phyloP scores from a whole-genome alignment of 2,329 filamentous ascomycete genomes.

The Cladophialophora bantiana region DNA sequence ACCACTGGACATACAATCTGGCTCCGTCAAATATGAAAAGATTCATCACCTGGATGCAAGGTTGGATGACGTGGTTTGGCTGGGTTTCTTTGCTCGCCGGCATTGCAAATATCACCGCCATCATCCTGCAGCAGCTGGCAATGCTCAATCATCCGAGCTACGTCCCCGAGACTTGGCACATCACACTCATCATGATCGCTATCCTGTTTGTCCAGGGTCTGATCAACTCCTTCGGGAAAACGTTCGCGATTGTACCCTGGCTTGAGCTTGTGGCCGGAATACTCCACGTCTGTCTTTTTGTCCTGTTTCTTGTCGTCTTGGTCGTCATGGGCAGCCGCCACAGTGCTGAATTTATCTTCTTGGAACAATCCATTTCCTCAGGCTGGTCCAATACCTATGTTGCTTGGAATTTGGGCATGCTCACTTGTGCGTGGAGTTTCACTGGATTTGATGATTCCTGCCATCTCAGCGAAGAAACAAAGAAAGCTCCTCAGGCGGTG shows the following conservation, averaged over 20 bases:
- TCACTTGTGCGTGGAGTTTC: conserved; percentile 16
- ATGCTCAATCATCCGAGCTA: conserved; percentile 11
- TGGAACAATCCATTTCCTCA: conserved; percentile 12
- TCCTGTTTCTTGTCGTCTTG: conserved; percentile 10
- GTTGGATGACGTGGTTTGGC: conserved; percentile 16
- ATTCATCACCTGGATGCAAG: conserved; percentile 17
- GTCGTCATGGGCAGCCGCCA: conserved; percentile 9
- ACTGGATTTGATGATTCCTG: conserved; percentile 14
- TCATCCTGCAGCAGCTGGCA: conserved; percentile 12
- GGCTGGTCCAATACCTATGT: conserved; percentile 9
- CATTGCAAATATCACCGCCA: conserved; percentile 12
- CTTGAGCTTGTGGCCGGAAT: conserved; percentile 13
- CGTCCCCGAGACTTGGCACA: conserved; percentile 10
- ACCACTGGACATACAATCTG: conserved; percentile 14
- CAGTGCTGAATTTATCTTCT: conserved; percentile 7
- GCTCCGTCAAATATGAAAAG: conserved; percentile 4
- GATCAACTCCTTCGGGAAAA: conserved; percentile 10
- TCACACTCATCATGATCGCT: conserved; percentile 13
- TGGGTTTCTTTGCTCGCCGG: conserved; percentile 16
- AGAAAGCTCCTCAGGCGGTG: conserved; percentile 12
- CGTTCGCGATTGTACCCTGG: conserved; percentile 8
- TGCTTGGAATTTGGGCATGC: conserved; percentile 13
- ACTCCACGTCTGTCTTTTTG: conserved; percentile 11
- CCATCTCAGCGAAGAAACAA: conserved; percentile 12
- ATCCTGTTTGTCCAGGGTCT: conserved; percentile 10